A percentile compares a stretch with the other conserved stretches of the same genome.
Conservation (phyloP, 2,329 filamentous ascomycete genomes). For the Trichoderma cornu-damae region DNA sequence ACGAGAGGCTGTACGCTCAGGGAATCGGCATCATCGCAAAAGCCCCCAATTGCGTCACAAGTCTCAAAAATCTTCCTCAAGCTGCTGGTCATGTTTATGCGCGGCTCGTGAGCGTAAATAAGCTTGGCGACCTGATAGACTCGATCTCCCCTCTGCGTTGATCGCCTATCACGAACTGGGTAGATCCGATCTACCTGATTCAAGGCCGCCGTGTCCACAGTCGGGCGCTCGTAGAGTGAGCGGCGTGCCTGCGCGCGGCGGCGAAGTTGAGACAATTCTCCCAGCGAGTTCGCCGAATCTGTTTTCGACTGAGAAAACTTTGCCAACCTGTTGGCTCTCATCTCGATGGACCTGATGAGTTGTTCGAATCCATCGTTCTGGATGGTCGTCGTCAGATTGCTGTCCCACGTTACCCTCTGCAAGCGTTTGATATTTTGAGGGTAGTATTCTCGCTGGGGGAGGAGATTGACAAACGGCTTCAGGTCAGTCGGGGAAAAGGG, state of each 20-base stretch:
- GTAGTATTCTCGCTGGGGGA: constrained; percentile 37
- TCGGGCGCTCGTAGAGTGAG: background rate
- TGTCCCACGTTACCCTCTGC: constrained; percentile 35
- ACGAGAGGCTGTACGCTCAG: background rate
- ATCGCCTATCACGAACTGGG: background rate
- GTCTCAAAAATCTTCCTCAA: background rate
- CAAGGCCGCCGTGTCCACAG: background rate
- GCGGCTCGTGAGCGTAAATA: background rate
- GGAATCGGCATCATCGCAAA: background rate
- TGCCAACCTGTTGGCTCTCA: background rate
- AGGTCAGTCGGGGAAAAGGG: constrained; percentile 26
- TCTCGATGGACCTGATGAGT: background rate
- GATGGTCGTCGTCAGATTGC: constrained; percentile 28
- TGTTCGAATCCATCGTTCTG: constrained; percentile 34
- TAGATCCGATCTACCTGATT: background rate
- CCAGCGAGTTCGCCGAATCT: background rate
- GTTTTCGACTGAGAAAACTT: background rate
- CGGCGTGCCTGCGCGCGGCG: background rate
- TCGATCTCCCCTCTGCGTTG: background rate
- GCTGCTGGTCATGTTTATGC: background rate
- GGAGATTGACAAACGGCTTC: background rate
- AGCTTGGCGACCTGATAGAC: background rate
- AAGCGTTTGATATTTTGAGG: constrained; percentile 31
- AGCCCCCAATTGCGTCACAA: background rate
- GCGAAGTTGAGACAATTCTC: background rate